A percentile compares a stretch with the other conserved stretches of the same genome.
Evolutionary conservation across 2,329 filamentous ascomycete genomes (phyloP).

Genomic region (Aureobasidium pullulans): DNA sequence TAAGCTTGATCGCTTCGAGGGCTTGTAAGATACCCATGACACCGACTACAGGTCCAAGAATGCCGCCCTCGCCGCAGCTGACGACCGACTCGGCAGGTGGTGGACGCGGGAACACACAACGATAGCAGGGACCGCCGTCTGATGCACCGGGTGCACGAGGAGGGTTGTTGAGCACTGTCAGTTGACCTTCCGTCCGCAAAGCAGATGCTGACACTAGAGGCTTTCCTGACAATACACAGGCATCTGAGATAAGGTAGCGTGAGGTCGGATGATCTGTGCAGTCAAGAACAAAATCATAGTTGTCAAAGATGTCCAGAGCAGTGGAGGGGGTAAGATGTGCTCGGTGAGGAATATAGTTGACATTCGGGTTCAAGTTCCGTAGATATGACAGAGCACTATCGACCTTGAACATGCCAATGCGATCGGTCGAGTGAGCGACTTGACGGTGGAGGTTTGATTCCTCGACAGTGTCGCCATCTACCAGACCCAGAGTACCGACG

Average conservation of each 20-base stretch:
- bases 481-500: conserved; percentile 71
- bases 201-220: conserved; percentile 85
- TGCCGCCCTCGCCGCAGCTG: conserved; percentile 86
- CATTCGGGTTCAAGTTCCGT: conserved; percentile 57
- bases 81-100: conserved; percentile 76
- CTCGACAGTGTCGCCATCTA: conserved; percentile 85
- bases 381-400: conserved; percentile 53
- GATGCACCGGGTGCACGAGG: conserved; percentile 51
- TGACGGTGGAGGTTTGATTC: conserved; percentile 88
- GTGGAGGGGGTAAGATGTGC: conserved; percentile 62
- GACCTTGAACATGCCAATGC: conserved; percentile 71
- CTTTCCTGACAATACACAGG: conserved; percentile 71
- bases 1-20: conserved; percentile 78
- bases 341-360: conserved; percentile 56
- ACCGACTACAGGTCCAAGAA: conserved; percentile 86
- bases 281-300: conserved; percentile 81
- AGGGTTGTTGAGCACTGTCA: conserved; percentile 81
- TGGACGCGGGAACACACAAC: conserved; percentile 84
- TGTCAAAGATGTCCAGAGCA: conserved; percentile 56
- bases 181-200: conserved; percentile 78
- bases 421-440: conserved; percentile 65
- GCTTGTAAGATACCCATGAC: conserved; percentile 91
- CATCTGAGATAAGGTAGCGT: conserved; percentile 87
- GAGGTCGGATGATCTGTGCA: conserved; percentile 92
- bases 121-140: conserved; percentile 75